A percentile compares a stretch with the other conserved stretches of the same genome.
These are phyloP conservation scores for Capsicum pubescens DNA, from an alignment of 257 asterid genomes.

Conservation along the genomic window DNA sequence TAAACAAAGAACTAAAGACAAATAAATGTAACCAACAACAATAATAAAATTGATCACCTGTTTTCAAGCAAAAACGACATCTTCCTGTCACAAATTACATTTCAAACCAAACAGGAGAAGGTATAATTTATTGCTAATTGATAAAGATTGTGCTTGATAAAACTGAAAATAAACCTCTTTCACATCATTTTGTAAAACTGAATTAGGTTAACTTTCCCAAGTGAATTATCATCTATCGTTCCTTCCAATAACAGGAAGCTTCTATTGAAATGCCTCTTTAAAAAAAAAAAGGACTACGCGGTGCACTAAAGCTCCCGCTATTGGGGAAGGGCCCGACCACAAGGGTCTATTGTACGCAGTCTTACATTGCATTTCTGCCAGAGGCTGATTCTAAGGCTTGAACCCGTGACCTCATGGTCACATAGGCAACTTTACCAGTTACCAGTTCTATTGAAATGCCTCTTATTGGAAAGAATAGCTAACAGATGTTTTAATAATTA, in stretches of 20 bases:
- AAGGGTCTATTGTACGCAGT: no score
- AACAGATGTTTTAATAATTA: neutral
- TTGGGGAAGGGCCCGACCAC: no score
- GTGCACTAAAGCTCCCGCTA: no score
- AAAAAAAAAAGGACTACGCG: no score
- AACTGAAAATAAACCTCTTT: neutral
- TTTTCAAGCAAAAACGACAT: constrained; percentile 2
- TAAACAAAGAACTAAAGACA: neutral
- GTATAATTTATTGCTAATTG: neutral
- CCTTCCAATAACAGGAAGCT: constrained; percentile 8
- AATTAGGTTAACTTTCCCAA: neutral
- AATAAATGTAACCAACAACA: constrained; percentile 11
- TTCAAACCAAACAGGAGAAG: constrained; percentile 24
- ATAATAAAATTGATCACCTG: neutral
- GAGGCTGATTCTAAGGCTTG: no score
- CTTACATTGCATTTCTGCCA: no score
- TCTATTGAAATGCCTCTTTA: no score
- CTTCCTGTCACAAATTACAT: constrained; percentile 5
- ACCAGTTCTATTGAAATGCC: neutral
- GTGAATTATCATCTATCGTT: constrained; percentile 3
- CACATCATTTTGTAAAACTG: neutral
- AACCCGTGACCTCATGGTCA: no score
- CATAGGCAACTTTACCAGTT: no score
- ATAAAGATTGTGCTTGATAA: neutral
- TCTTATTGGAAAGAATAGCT: neutral